Conservation (phyloP, 2,329 filamentous ascomycete genomes). For the Aspergillus oerlinghausenensis region DNA sequence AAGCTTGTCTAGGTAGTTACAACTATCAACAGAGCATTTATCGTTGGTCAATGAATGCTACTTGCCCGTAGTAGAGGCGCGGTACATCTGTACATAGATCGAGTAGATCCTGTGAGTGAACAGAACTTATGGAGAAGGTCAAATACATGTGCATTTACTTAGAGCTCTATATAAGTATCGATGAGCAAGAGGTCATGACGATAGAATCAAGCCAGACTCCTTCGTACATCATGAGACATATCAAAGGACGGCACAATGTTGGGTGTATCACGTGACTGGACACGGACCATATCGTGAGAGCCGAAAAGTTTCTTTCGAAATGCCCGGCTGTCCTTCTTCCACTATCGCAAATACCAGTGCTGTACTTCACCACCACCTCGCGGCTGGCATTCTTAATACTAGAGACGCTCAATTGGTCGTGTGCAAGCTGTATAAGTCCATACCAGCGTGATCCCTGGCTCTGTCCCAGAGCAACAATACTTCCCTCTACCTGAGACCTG, state of each 20-base stretch:
- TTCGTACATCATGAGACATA: not conserved
- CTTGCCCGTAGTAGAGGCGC: not conserved
- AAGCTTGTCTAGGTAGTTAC: no score
- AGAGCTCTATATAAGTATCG: not conserved
- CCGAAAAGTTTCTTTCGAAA: constrained; percentile 29
- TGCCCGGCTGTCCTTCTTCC: constrained; percentile 4
- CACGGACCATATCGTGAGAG: constrained; percentile 13
- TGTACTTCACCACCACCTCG: constrained; percentile 4
- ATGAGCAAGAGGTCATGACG: no score
- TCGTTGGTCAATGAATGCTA: not conserved
- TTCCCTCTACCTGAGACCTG: not conserved
- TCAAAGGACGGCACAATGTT: no score
- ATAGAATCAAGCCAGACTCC: not conserved
- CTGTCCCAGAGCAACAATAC: not conserved
- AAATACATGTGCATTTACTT: not conserved
- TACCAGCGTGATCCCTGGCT: not conserved
- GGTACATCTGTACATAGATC: not conserved
- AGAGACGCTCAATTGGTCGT: constrained; percentile 13
- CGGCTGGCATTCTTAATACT: constrained; percentile 1
- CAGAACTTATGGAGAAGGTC: no score
- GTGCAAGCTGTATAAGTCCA: not conserved
- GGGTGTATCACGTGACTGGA: constrained; percentile 14
- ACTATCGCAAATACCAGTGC: constrained; percentile 7
- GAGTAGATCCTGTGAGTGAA: not conserved
- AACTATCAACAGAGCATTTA: not conserved